Percentiles rank a stretch among this genome's conserved stretches.
Evolutionary conservation across 352 stramenopile species (phyloP).

Genomic region (Pythium volutum): DNA sequence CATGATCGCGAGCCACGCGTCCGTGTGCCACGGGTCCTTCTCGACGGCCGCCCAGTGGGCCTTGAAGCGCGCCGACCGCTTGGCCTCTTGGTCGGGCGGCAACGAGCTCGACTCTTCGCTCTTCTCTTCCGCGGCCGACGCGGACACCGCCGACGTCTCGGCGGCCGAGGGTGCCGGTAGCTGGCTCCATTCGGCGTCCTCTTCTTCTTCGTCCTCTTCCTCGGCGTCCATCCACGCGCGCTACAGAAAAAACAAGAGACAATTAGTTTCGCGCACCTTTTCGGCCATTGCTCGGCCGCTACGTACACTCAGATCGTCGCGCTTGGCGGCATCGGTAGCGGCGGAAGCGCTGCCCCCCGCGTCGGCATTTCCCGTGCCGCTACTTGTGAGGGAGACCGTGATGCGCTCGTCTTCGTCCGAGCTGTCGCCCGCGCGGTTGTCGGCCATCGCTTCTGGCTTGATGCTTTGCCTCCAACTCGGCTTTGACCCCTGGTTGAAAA

Average conservation of each 20-base stretch:
- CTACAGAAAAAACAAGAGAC: conserved; percentile 22
- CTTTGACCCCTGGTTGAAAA: conserved; percentile 24
- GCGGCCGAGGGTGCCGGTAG: conserved; percentile 22
- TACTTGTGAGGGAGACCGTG: conserved; percentile 19
- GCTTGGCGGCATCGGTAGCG: conserved; percentile 11
- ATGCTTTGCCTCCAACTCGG: background rate
- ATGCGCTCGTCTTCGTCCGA: conserved; percentile 88
- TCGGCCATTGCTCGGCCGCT: background rate
- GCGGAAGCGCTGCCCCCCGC: background rate
- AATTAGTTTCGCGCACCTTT: background rate
- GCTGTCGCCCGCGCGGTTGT: conserved; percentile 51
- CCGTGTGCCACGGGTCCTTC: conserved; percentile 63
- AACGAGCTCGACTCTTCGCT: conserved; percentile 18
- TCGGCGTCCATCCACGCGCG: conserved; percentile 75
- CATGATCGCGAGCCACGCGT: conserved; percentile 79
- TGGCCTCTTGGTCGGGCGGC: conserved; percentile 23
- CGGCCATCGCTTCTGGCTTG: conserved; percentile 14
- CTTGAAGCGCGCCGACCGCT: conserved; percentile 60
- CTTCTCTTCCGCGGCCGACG: background rate
- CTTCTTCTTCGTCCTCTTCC: conserved; percentile 78
- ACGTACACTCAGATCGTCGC: conserved; percentile 38
- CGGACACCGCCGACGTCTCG: background rate
- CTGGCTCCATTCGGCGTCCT: conserved; percentile 73
- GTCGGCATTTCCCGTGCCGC: background rate
- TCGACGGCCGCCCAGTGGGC: conserved; percentile 48